Evolutionary conservation across 2,329 filamentous ascomycete genomes (phyloP), one percentile per base, ranked within the genome.

Genomic region (Penicillium sp.): DNA sequence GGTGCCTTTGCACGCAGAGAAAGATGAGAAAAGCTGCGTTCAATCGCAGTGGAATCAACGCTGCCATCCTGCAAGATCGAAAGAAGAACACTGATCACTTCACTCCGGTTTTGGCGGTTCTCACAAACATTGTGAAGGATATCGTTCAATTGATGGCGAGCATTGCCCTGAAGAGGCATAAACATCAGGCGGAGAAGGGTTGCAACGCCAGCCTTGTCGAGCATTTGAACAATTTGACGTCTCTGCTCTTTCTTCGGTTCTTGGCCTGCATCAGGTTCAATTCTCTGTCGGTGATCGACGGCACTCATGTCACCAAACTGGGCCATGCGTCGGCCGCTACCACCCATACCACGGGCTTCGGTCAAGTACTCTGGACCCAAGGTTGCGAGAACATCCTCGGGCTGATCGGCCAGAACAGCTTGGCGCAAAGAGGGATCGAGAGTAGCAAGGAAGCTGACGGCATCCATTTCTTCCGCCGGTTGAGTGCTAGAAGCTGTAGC

Each of bases 181-280:
- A 99, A 99, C 93, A 99, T 97, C 10, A 99, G 83, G n/a, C 96
- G 90, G 43, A 99, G 82, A 35, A 99, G 80, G n/a, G 94, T 97
- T 27, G 96, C 94, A 64, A 99, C 88, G 27, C 96, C 94, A 47
- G 93, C 85, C 77, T 96, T 97, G 75, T 99, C 94, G 31, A 99
- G 85, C 89, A 99, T 96, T 73, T 99, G 94, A 25, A 96, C 90
- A 57, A 96, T 89, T 23, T 91, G 88, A 60, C 90, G 89, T 57
- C 90, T 87, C 68, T 89, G 88, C 38, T 82, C 77, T 77, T 92
- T 93, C 72, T 82, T 83, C 0, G 70, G 60, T 57, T 73, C 73
- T 70, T 85, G 79, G 54, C 79, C 81, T 44, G 74, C 77, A 50
- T 67, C 63, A 62, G 69, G 57, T 60, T 75, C 68, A 61, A 70